Evolutionary conservation across 139 green algal species (phyloP), one percentile per base, ranked within the genome.

Genomic region (Eudorina sp.): DNA sequence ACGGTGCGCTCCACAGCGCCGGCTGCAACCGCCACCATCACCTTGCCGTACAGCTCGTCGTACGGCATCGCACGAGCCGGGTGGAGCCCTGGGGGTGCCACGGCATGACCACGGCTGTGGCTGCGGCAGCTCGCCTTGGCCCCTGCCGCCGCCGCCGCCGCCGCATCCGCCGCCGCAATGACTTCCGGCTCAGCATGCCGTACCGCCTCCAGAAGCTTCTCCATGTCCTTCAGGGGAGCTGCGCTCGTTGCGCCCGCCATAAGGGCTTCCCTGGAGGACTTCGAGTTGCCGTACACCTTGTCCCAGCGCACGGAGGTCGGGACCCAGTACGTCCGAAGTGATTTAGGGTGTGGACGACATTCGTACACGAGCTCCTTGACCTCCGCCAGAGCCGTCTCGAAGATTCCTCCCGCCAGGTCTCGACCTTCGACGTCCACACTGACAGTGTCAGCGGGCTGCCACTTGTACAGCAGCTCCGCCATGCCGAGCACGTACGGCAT

Each of bases 401-500:
- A n/a, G n/a, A n/a, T n/a, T 31, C 19, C 5, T 51, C 7, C 14
- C 14, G 5, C 75, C 75, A 77, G 7, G 3, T 64, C 60, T 16
- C 0, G 4, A 0, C 18, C 48, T 41, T 14, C 45, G 11, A 90
- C 8, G 68, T 89, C 78, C 19, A 60, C 78, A 25, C 40, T 84
- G 23, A 43, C 60, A 3, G 76, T 38, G 27, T 64, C 48, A 1
- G 31, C 29, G 7, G 85, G 73, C 74, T 92, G 90, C 80, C 85
- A 89, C 72, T 87, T 90, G 40, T 85, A 53, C 53, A 93, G 64
- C 68, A 93, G 82, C 75, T 93, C 81, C 11, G 62, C n/a, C 86
- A 89, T 92, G 66, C 90, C 90, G 40, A 91, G 62, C 27, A 55
- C 64, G 85, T 92, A 92, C 25, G 86, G 86, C 74, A 82, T 85